Evolutionary conservation across 2,329 filamentous ascomycete genomes (phyloP), one percentile per base, ranked within the genome.

Genomic region (Venturia aucupariae): DNA sequence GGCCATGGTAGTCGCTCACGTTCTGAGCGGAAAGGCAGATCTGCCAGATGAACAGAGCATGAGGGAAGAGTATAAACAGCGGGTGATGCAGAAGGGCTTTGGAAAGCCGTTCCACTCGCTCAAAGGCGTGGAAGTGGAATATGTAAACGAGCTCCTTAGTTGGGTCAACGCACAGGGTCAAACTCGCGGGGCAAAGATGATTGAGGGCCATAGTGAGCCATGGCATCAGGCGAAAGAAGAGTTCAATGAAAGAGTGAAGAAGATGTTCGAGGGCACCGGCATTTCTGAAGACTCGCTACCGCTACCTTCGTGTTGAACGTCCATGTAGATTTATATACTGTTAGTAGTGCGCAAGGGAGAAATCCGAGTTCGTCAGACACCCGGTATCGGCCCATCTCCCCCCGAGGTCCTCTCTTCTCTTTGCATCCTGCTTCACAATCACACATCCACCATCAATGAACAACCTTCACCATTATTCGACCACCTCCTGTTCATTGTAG

Each of bases 1-100:
- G 70, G 86, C 85, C 0, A 82, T 86, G 67, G 81, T 80, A 0
- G 75, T 87, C 0, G 82, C 86, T 0, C 79, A 83, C 2, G 81
- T 86, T 0, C 78, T 86, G 4, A 76, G 82, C 0, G 84, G 83
- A 0, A 75, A 77, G 39, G 79, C 79, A 0, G 66, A 69, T 1
- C 70, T 88, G 24, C 85, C 86, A 0, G 66, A 71, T 0, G 61
- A 72, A 39, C 73, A 75, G 1, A 72, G 68, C 0, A 84, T 80
- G 77, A 69, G 77, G 44, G 60, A 55, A 0, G 78, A 80, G 64
- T 80, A 80, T 64, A 46, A 68, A 1, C 68, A 71, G 19, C 70
- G 72, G 10, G 67, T 80, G 4, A 62, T 66, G 41, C 66, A 61
- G 4, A 80, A 77, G 66, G 78, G 78, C 0, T 71, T 70, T 42